Evolutionary conservation across 768 basidiomycete genomes (phyloP), one percentile per base, ranked within the genome.

Genomic region (Mycena crocata): DNA sequence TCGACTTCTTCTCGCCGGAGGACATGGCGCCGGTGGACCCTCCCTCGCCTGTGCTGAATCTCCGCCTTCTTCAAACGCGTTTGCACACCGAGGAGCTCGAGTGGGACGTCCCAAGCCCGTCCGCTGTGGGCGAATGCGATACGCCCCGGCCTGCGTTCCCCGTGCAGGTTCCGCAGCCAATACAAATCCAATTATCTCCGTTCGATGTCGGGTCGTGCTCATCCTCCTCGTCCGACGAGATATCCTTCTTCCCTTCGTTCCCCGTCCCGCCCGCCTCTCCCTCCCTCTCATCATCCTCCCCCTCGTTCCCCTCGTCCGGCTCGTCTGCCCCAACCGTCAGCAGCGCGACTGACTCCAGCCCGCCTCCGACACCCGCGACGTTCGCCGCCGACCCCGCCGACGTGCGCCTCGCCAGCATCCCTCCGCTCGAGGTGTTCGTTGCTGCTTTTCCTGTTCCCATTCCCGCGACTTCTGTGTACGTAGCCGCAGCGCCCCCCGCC

Each of bases 101-200:
- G 21, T 42, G 40, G 40, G 40, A 10, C 40, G 40, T 42, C 40
- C 14, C 40, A 6, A 19, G 14, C 6, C 40, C 40, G 40, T 42
- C 40, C 19, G 21, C 40, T 19, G 6, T 42, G 6, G 40, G 13
- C 40, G 40, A 42, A 5, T n/a, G 13, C 40, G 40, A 9, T 12
- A 42, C 40, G 6, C 40, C 40, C 40, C 13, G 40, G n/a, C 39
- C 83, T 50, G 57, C 52, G 79, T 84, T 39, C 82, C 82, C 64
- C 24, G 13, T 12, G 5, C 24, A 31, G 28, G 23, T 28, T 6
- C 40, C 40, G 6, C 40, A 42, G 40, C 40, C 40, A 6, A 9
- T 42, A 6, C 10, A 9, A 9, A 37, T 37, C 37, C 10, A 9
- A 19, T 42, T 42, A 14, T 42, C 40, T 10, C 40, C 8, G 10